Conservation (phyloP, 2,329 filamentous ascomycete genomes). For the Fusarium xylarioides region DNA sequence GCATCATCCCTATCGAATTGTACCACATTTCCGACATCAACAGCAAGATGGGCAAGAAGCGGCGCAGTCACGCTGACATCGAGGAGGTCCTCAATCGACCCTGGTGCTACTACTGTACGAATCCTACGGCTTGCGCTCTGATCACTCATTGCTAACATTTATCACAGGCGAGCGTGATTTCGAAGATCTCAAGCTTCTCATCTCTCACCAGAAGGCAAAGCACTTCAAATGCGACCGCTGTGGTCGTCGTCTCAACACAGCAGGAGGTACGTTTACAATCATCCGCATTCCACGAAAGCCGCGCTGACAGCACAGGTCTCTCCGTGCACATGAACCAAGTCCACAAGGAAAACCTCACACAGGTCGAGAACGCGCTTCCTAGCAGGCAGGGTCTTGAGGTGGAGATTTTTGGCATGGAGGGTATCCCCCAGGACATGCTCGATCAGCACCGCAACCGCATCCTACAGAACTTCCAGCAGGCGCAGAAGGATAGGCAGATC, state of each 20-base stretch:
- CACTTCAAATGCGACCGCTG: constrained; percentile 98
- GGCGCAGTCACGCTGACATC: constrained; percentile 83
- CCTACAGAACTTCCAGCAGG: constrained; percentile 84
- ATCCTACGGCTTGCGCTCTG: constrained; percentile 11
- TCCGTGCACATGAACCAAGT: constrained; percentile 98
- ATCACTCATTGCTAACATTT: constrained; percentile 38
- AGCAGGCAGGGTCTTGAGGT: constrained; percentile 87
- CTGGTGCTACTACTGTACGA: constrained; percentile 96
- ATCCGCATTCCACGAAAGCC: neutral
- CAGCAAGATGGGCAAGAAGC: constrained; percentile 82
- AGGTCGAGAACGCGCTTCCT: constrained; percentile 90
- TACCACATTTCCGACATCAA: neutral
- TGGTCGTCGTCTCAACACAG: constrained; percentile 87
- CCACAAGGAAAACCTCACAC: constrained; percentile 89
- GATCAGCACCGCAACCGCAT: constrained; percentile 88
- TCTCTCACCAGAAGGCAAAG: constrained; percentile 98
- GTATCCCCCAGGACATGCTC: constrained; percentile 86
- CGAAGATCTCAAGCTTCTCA: constrained; percentile 94
- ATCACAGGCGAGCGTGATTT: constrained; percentile 86
- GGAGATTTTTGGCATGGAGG: constrained; percentile 99
- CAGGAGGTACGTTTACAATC: constrained; percentile 73
- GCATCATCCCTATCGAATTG: neutral
- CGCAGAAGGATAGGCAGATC: constrained; percentile 82
- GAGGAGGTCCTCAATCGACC: constrained; percentile 88
- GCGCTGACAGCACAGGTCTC: constrained; percentile 68